These are phyloP conservation scores for Saccharomyces paradoxus DNA, from an alignment of 805 yeast genomes.

Conservation along the genomic window DNA sequence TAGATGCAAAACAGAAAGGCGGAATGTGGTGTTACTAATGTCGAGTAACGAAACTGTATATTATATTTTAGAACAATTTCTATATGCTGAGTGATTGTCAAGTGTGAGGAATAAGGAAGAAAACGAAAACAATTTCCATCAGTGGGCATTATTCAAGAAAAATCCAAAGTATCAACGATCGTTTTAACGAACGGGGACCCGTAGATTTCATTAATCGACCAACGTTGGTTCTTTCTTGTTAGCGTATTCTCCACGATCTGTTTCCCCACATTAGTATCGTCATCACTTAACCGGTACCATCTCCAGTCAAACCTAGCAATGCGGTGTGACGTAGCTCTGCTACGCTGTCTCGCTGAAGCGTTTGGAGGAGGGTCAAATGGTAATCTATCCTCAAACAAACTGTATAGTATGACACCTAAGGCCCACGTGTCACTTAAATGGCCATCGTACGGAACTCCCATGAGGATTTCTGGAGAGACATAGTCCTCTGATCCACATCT, in stretches of 20 bases:
- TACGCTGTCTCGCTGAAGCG: constrained; percentile 30
- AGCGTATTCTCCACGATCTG: constrained; percentile 25
- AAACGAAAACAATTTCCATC: not conserved
- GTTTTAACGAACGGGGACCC: constrained; percentile 16
- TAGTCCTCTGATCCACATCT: constrained; percentile 96
- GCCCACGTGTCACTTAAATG: constrained; percentile 92
- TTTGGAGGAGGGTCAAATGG: constrained; percentile 87
- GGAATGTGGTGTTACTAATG: not conserved
- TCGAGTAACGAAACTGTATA: not conserved
- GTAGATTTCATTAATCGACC: constrained; percentile 21
- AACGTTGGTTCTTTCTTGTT: constrained; percentile 26
- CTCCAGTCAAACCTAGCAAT: constrained; percentile 91
- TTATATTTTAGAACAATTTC: not conserved
- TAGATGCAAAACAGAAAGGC: not conserved
- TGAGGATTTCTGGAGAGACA: constrained; percentile 85
- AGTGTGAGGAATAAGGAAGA: not conserved
- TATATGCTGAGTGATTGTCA: not conserved
- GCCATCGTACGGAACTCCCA: constrained; percentile 91
- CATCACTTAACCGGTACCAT: constrained; percentile 52
- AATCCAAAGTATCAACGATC: constrained; percentile 5
- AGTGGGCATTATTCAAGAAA: not conserved
- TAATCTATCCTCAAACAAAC: constrained; percentile 72
- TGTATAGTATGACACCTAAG: constrained; percentile 80
- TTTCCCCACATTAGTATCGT: constrained; percentile 20
- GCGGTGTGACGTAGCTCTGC: constrained; percentile 60